phyloP scores from a whole-genome alignment of 306 rosid species.

The Echinosophora koreensis region DNA sequence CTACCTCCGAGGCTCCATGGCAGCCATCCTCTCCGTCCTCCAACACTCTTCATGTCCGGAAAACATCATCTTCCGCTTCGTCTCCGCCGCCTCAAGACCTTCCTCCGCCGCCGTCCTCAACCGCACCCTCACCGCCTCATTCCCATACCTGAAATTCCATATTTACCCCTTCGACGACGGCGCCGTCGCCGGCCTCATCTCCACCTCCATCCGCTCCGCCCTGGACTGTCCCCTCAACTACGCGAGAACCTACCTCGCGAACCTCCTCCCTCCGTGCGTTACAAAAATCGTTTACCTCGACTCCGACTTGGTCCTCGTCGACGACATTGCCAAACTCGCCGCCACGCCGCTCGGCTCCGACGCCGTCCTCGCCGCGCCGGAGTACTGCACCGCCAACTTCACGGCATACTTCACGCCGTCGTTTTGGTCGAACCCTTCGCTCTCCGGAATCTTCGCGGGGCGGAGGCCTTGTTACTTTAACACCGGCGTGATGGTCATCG shows the following conservation, averaged over 20 bases:
- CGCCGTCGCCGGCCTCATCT: slow-evolving; percentile 79
- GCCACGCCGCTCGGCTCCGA: slow-evolving; percentile 57
- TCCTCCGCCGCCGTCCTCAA: slow-evolving; percentile 41
- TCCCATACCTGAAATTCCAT: slow-evolving; percentile 76
- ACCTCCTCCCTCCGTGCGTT: slow-evolving; percentile 63
- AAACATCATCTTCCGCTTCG: slow-evolving; percentile 75
- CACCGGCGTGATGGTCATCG: slow-evolving; percentile 96
- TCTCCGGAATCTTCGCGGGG: slow-evolving; percentile 64
- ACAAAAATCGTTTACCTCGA: slow-evolving; percentile 79
- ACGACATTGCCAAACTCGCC: slow-evolving; percentile 83
- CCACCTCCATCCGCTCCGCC: slow-evolving; percentile 90
- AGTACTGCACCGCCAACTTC: slow-evolving; percentile 89
- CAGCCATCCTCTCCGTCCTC: slow-evolving; percentile 83
- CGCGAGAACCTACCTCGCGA: slow-evolving; percentile 81
- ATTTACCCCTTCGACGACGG: slow-evolving; percentile 70
- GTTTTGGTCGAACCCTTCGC: slow-evolving; percentile 86
- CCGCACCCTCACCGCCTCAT: slow-evolving; percentile 55
- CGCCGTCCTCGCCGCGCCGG: slow-evolving; percentile 86
- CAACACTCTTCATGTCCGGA: slow-evolving; percentile 95
- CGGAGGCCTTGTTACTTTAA: slow-evolving; percentile 84
- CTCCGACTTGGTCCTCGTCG: slow-evolving; percentile 86
- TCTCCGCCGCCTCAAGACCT: slow-evolving; percentile 56
- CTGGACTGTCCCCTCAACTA: slow-evolving; percentile 85
- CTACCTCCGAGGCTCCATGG: slow-evolving; percentile 96
- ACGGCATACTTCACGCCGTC: slow-evolving; percentile 76